Conservation (phyloP, 1,284 basidiomycete genomes). For the Boletus austroedulis region DNA sequence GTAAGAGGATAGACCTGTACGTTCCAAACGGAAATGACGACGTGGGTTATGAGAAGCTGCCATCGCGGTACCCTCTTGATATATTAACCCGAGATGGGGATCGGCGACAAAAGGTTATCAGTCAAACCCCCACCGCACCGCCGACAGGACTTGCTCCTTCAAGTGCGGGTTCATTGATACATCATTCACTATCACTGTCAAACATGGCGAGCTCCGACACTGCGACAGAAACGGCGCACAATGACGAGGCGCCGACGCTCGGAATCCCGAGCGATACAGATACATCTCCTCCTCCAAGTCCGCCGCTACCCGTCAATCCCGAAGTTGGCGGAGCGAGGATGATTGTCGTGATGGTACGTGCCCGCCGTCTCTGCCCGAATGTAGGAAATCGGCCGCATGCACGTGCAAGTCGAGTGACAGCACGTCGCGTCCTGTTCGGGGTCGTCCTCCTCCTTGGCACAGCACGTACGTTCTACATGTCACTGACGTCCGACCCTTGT, state of each 20-base stretch:
- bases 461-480: not conserved
- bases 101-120: too few relatives aligned
- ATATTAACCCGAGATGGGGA: not conserved
- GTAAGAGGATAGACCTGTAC: constrained; percentile 1
- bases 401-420: not conserved
- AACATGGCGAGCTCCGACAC: too few relatives aligned
- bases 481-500: not conserved
- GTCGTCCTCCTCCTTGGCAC: too few relatives aligned
- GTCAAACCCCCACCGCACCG: too few relatives aligned
- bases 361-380: not conserved
- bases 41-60: too few relatives aligned
- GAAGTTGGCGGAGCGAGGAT: constrained; percentile 30
- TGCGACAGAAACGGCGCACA: not conserved
- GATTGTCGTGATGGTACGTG: constrained; percentile 49
- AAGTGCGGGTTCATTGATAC: not conserved
- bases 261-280: not conserved
- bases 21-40: not conserved
- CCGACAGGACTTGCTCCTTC: too few relatives aligned
- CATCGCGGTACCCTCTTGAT: too few relatives aligned
- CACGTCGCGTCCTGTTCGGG: too few relatives aligned
- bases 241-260: not conserved
- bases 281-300: not conserved
- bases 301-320: not conserved
- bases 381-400: not conserved
- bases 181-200: too few relatives aligned